These are phyloP conservation scores for Aureobasidium melanogenum DNA, from an alignment of 2,329 filamentous ascomycete genomes.

Conservation along the genomic window DNA sequence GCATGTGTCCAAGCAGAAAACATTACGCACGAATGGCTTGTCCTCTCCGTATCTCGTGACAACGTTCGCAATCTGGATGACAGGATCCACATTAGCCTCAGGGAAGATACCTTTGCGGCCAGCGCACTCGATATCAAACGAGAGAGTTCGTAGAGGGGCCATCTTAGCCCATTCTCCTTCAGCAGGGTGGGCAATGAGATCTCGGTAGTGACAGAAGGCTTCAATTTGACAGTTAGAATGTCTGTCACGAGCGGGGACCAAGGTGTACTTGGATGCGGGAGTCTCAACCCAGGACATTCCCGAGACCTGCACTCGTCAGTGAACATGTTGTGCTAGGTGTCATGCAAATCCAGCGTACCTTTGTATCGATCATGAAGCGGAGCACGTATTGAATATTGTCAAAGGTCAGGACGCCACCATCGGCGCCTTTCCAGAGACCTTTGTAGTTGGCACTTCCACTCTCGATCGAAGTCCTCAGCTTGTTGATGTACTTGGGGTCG, in stretches of 20 bases:
- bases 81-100: conserved; percentile 80
- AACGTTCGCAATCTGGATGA: conserved; percentile 96
- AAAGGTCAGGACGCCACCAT: conserved; percentile 74
- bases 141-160: conserved; percentile 84
- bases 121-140: conserved; percentile 98
- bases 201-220: conserved; percentile 69
- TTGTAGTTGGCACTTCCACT: conserved; percentile 77
- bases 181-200: conserved; percentile 78
- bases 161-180: conserved; percentile 97
- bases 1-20: conserved; percentile 89
- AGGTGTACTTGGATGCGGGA: conserved; percentile 61
- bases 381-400: conserved; percentile 94
- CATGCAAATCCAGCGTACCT: conserved; percentile 41
- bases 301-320: conserved; percentile 49
- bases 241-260: conserved; percentile 56
- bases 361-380: conserved; percentile 96
- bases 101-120: conserved; percentile 97
- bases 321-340: not conserved
- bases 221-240: conserved; percentile 97
- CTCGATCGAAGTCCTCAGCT: conserved; percentile 68
- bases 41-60: conserved; percentile 91
- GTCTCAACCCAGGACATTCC: conserved; percentile 98
- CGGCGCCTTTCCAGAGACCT: conserved; percentile 67
- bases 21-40: conserved; percentile 92
- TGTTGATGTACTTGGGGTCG: conserved; percentile 76